Base-by-base conservation (phyloP, 768 basidiomycete genomes). In the Boletus tylopilopsis region DNA sequence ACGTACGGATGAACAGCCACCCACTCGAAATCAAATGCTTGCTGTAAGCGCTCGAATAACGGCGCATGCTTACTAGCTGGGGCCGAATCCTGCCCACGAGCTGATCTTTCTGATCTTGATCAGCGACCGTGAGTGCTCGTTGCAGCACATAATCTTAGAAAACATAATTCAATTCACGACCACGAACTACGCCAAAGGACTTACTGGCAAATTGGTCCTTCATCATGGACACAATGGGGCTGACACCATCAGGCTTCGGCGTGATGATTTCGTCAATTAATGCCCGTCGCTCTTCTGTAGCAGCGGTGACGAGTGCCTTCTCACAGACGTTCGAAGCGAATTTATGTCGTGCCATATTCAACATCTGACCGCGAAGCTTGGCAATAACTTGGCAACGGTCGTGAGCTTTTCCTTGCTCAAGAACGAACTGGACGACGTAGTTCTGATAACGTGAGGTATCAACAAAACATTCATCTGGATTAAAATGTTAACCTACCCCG, bases 291-390 rank as follows among this genome's bases (percentile, higher is more conserved):
- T 77, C 84, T 10, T 85, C 83, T 0, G 75, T 29, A 46, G 81
- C 78, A 1, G 87, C 81, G 29, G 76, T 81, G 24, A 83, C 66
- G 30, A 95, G 76, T 6, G 91, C 92, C 68, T 92, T 94, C 71
- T 95, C 94, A 66, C 87, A 89, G 18, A 97, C 95, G 61, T 99
- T 98, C 6, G 94, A 96, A 6, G 92, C 94, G 61, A 90, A 95
- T 64, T 95, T 95, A 66, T 92, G 91, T 45, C 84, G 80, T 1
- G 91, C 80, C 77, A 94, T 82, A 53, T 76, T 73, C 36, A 94
- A 66, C 66, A 97, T 78, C 60, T 90, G 85, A 4, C 90, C 90
- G 9, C 76, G 80, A 43, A 97, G 76, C 56, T 82, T 80, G 13
- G 73, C 68, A 47, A 93, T 75, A 32, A 96, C 78, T 47, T 77